phyloP scores from a whole-genome alignment of 768 basidiomycete genomes.

The Mycena filopes region DNA sequence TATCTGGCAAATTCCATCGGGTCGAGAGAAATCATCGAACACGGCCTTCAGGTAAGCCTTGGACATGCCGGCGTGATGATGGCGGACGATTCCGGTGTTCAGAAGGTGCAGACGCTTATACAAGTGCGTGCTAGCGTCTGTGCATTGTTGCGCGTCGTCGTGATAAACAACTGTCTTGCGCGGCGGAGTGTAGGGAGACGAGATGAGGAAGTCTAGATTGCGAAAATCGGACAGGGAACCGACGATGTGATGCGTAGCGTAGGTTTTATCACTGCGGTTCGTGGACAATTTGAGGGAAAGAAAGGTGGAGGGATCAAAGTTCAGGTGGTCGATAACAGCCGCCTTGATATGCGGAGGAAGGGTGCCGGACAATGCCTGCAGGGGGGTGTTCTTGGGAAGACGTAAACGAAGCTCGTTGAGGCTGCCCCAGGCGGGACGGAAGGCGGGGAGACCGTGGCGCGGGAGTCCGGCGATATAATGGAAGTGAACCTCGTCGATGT shows the following conservation, averaged over 20 bases:
- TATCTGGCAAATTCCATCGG: slow-evolving; percentile 34
- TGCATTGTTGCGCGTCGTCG: slow-evolving; percentile 26
- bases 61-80: slow-evolving; percentile 44
- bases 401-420: slow-evolving; percentile 18
- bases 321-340: slow-evolving; percentile 26
- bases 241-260: slow-evolving; percentile 41
- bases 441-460: slow-evolving; percentile 35
- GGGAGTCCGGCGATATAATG: slow-evolving; percentile 35
- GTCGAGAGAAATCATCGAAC: slow-evolving; percentile 32
- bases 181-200: background rate
- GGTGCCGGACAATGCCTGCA: slow-evolving; percentile 37
- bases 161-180: slow-evolving; percentile 34
- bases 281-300: slow-evolving; percentile 30
- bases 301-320: slow-evolving; percentile 16
- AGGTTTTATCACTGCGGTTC: slow-evolving; percentile 43
- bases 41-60: slow-evolving; percentile 34
- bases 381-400: background rate
- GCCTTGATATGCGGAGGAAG: slow-evolving; percentile 38
- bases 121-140: slow-evolving; percentile 21
- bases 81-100: slow-evolving; percentile 32
- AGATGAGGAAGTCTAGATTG: slow-evolving; percentile 42
- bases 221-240: slow-evolving; percentile 29
- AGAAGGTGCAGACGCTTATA: slow-evolving; percentile 24
- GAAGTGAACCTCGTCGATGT: slow-evolving; percentile 40
- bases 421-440: slow-evolving; percentile 39